A percentile compares a stretch with the other conserved stretches of the same genome.
phyloP scores from a whole-genome alignment of 192 early-diverging fungal species.

The Entomortierella lignicola region DNA sequence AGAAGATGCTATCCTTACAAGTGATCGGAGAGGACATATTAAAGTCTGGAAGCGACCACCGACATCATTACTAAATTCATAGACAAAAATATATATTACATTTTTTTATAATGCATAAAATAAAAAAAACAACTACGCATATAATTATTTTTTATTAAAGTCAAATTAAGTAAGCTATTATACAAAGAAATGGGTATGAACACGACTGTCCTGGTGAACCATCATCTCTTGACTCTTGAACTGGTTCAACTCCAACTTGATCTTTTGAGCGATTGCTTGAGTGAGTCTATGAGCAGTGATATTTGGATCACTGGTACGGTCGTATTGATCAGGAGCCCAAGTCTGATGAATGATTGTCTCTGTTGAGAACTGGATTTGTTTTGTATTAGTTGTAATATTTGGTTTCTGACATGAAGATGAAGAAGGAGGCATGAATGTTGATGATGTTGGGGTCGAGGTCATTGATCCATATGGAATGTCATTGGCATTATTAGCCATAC shows the following conservation, averaged over 20 bases:
- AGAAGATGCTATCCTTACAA: conserved; percentile 78
- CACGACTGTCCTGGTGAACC: conserved; percentile 82
- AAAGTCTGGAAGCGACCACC: conserved; percentile 80
- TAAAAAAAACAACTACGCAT: background rate
- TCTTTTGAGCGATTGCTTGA: conserved; percentile 83
- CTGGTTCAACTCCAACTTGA: conserved; percentile 94
- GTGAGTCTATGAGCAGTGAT: conserved; percentile 86
- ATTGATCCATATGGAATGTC: background rate
- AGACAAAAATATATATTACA: background rate
- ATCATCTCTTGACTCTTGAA: conserved; percentile 94
- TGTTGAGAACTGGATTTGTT: conserved; percentile 58
- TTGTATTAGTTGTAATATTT: background rate
- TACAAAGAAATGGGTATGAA: conserved; percentile 79
- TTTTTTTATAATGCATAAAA: background rate
- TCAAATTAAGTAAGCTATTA: conserved; percentile 47
- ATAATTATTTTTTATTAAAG: conserved; percentile 1
- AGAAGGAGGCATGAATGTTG: background rate
- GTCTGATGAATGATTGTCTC: conserved; percentile 70
- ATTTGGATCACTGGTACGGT: conserved; percentile 83
- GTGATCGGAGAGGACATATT: conserved; percentile 77
- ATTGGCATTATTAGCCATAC: background rate
- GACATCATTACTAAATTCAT: conserved; percentile 7
- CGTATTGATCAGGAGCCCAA: conserved; percentile 84
- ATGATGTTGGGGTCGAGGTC: background rate
- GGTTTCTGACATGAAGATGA: background rate